Conservation (phyloP, 2,329 filamentous ascomycete species). For the Plectosphaerella plurivora region DNA sequence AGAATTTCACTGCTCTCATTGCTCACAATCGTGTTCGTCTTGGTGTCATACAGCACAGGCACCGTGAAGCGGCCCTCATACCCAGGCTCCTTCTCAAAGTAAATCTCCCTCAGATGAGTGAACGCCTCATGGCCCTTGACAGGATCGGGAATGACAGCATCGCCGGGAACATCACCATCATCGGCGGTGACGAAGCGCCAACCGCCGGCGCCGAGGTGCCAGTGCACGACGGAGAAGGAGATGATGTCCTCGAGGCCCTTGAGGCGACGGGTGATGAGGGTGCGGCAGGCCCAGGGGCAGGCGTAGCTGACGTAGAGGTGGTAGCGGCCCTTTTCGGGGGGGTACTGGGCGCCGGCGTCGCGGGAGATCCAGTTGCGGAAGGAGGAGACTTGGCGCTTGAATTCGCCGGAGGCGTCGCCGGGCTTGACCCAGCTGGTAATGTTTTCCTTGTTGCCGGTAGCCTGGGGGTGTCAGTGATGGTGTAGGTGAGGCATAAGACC, state of each 20-base stretch:
- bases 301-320: constrained; percentile 94
- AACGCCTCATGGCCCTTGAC: constrained; percentile 66
- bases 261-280: constrained; percentile 80
- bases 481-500: too few species aligned
- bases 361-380: constrained; percentile 80
- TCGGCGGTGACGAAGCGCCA: constrained; percentile 77
- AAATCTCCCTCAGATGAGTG: constrained; percentile 70
- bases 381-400: constrained; percentile 79
- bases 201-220: constrained; percentile 70
- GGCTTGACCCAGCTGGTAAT: constrained; percentile 84
- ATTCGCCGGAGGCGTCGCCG: constrained; percentile 78
- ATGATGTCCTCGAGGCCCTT: constrained; percentile 91
- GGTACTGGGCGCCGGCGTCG: constrained; percentile 68
- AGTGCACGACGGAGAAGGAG: constrained; percentile 78
- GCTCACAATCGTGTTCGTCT: constrained; percentile 72
- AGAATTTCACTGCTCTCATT: constrained; percentile 93
- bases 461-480: constrained; percentile 4
- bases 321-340: constrained; percentile 83
- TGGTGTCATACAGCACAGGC: constrained; percentile 79
- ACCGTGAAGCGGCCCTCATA: constrained; percentile 83
- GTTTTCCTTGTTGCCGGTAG: constrained; percentile 25
- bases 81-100: constrained; percentile 68
- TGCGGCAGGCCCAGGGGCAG: constrained; percentile 89
- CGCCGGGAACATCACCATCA: constrained; percentile 47
- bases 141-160: constrained; percentile 63